These are phyloP conservation scores for Viridothelium virens DNA, from an alignment of 495 filamentous ascomycete species.

Conservation along the genomic window DNA sequence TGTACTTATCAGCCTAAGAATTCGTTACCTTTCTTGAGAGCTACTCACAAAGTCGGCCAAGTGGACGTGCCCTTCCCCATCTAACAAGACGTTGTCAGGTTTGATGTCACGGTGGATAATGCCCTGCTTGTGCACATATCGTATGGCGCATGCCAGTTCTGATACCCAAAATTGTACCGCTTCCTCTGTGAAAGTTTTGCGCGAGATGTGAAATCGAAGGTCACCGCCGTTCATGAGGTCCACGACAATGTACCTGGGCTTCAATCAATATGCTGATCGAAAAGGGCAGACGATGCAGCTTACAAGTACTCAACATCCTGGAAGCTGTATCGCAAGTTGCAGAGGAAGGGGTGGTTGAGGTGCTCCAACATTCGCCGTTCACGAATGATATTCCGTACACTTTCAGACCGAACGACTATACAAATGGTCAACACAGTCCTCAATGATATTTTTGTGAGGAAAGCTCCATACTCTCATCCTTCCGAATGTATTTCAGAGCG, in stretches of 20 bases:
- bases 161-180: conserved; percentile 95
- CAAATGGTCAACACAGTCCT: conserved; percentile 24
- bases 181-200: conserved; percentile 96
- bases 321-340: conserved; percentile 97
- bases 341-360: conserved; percentile 94
- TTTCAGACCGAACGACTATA: conserved; percentile 90
- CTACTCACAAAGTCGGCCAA: conserved; percentile 87
- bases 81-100: conserved; percentile 91
- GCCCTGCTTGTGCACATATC: conserved; percentile 83
- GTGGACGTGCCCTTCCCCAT: conserved; percentile 92
- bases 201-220: conserved; percentile 92
- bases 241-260: conserved; percentile 85
- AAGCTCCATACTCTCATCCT: conserved; percentile 79
- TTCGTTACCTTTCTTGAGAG: conserved; percentile 12
- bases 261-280: conserved; percentile 17
- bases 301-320: conserved; percentile 99
- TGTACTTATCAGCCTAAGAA: conserved; percentile 33
- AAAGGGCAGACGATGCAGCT: conserved; percentile 29
- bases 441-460: background rate
- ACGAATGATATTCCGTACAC: conserved; percentile 94
- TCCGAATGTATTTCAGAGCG: conserved; percentile 94
- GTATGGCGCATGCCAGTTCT: conserved; percentile 83
- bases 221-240: conserved; percentile 98
- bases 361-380: conserved; percentile 97
- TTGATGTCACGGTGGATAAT: conserved; percentile 97